Conservation (phyloP, 495 filamentous ascomycete species). For the Rostrohypoxylon terebratum region DNA sequence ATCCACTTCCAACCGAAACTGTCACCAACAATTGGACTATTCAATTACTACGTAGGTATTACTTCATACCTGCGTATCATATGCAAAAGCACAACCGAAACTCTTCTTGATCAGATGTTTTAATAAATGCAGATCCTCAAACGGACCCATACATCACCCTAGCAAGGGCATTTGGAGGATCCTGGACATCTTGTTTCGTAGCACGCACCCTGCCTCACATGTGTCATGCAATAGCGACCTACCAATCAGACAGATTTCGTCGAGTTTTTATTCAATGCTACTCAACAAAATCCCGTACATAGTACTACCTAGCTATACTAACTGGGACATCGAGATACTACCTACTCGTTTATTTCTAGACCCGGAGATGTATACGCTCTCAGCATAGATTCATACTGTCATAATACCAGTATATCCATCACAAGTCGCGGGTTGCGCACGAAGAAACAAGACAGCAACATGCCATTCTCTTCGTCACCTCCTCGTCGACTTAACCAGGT, state of each 20-base stretch:
- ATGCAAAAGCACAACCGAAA: neutral
- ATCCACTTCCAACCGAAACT: neutral
- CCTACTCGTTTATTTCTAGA: slow-evolving; percentile 11
- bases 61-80: neutral
- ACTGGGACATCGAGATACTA: neutral
- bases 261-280: neutral
- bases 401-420: neutral
- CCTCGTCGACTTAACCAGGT: neutral
- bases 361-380: slow-evolving; percentile 8
- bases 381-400: slow-evolving; percentile 14
- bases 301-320: neutral
- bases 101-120: neutral
- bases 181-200: slow-evolving; percentile 7
- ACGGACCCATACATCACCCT: neutral
- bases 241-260: neutral
- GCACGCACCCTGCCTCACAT: slow-evolving; percentile 13
- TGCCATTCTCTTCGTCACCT: neutral
- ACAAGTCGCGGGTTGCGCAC: neutral
- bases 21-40: neutral
- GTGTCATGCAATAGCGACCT: slow-evolving; percentile 10
- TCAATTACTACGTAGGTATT: no score
- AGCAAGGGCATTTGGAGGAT: neutral
- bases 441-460: slow-evolving; percentile 15
- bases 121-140: slow-evolving; percentile 6
- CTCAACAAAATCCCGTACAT: neutral